phyloP scores from a whole-genome alignment of 2,329 filamentous ascomycete genomes.

The Verticillium zaregamsianum region DNA sequence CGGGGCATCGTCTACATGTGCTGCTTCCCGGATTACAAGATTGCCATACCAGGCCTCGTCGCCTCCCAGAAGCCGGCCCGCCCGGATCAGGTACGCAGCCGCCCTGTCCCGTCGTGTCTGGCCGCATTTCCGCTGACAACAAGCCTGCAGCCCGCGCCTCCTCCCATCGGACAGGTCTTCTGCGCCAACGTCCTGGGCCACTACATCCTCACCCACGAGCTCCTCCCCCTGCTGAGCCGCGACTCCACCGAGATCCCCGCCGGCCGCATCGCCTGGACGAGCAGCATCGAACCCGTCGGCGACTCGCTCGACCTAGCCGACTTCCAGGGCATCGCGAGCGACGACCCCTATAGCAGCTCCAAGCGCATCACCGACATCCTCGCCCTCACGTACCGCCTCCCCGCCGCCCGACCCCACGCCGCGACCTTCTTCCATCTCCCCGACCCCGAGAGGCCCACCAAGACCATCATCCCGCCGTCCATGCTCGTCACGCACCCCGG shows the following conservation, averaged over 20 bases:
- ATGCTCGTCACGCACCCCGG: constrained; percentile 85
- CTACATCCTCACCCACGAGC: constrained; percentile 79
- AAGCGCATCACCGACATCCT: constrained; percentile 87
- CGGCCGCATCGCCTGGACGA: constrained; percentile 81
- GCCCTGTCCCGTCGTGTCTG: background rate
- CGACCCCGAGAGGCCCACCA: constrained; percentile 11
- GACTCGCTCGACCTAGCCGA: constrained; percentile 60
- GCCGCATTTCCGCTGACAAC: background rate
- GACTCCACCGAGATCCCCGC: constrained; percentile 31
- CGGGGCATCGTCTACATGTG: constrained; percentile 60
- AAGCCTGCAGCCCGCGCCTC: constrained; percentile 44
- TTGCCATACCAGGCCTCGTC: constrained; percentile 41
- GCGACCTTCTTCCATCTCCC: constrained; percentile 47
- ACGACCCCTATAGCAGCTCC: constrained; percentile 73
- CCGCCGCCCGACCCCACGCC: constrained; percentile 55
- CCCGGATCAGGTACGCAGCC: constrained; percentile 11
- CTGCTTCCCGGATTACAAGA: constrained; percentile 78
- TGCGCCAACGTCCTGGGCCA: constrained; percentile 93
- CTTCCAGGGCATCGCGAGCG: constrained; percentile 65
- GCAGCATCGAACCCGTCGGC: constrained; percentile 66
- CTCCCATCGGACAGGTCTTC: constrained; percentile 75
- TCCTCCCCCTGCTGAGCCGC: constrained; percentile 68
- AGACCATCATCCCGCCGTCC: constrained; percentile 40
- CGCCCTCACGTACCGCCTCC: constrained; percentile 66
- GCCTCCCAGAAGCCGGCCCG: constrained; percentile 15